Evolutionary conservation across 306 rosid genomes (phyloP), one percentile per base, ranked within the genome.

Genomic region (Coriaria nepalensis): DNA sequence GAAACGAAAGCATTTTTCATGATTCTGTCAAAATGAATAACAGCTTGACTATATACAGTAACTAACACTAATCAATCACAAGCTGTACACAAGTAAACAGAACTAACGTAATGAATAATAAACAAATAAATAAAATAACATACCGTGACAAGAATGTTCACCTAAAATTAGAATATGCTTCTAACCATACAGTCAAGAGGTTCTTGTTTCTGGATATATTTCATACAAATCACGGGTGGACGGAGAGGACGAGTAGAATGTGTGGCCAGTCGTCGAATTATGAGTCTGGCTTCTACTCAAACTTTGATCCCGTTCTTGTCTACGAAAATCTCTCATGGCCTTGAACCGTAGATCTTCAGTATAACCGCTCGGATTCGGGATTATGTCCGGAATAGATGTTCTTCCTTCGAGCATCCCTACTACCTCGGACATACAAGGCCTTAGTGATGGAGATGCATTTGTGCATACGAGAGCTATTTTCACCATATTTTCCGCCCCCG

Each of bases 361-460:
- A 13, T 54, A 57, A 45, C 36, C 6, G 40, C 77, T 66, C 14
- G 78, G 72, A 41, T 78, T 76, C 8, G 77, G 79, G 43, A 70
- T 47, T 50, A 46, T 14, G 9, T 72, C 68, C 4, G 95, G 84
- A 62, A 80, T 67, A 6, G 4, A 12, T 14, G 33, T 39, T 49
- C 56, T 49, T 60, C 82, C 83, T 78, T 80, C 81, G 10, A 84
- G 83, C 81, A 75, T 78, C 45, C 57, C 71, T 50, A 80, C 84
- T 39, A 68, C 93, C 63, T 78, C 87, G 13, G 84, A 75, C 87
- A 84, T 84, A 13, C 67, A 67, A 35, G 92, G 92, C 67, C 95
- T 56, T 10, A 73, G 50, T 10, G 81, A 75, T 13, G 86, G 63
- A 3, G 92, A 73, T 4, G 67, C 71, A 47, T 69, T 73, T 13